Evolutionary conservation across 306 rosid genomes (phyloP), one percentile per base, ranked within the genome.

Genomic region (Medicago arabica): DNA sequence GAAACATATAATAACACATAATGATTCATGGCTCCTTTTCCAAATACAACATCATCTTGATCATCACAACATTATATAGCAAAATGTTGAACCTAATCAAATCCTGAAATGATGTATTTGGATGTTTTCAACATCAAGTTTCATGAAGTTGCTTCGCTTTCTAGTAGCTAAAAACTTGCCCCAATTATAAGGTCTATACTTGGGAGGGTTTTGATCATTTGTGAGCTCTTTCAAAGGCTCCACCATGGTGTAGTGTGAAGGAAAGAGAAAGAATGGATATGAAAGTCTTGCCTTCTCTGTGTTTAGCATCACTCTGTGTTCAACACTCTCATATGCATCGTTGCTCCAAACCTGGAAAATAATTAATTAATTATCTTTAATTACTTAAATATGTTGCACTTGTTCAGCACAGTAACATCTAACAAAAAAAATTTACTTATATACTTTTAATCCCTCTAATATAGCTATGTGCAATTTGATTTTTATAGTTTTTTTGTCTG

Each of bases 241-340:
- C n/a, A 86, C 86, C 41, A 78, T 13, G n/a, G 87, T 87, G 87
- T 78, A 77, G 75, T 89, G 93, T 39, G 94, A 72, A 3, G 97
- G 94, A 16, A 75, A 75, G 31, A 91, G 57, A 82, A 86, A 86
- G 85, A 57, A 84, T 1, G 90, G 83, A 61, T 86, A 76, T 0
- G 90, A 86, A 62, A 76, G 75, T 78, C 94, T 91, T 53, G 87
- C 82, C 76, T 58, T 83, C 13, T 86, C 78, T 3, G 84, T 14
- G 81, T 86, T 86, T 58, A 85, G 38, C 17, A 68, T 16, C 11
- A 69, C 82, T 15, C 85, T 69, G 3, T 81, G 85, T 39, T 81
- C 84, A 8, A 64, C 76, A 38, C 83, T 77, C 50, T 77, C 75
- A 7, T 75, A 80, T 25, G 15, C 58, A 23, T 82, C 82, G 38